A percentile compares a stretch with the other conserved stretches of the same genome.
These are phyloP conservation scores for Phytophthora constricta DNA, from an alignment of 352 stramenopile species.

Conservation along the genomic window DNA sequence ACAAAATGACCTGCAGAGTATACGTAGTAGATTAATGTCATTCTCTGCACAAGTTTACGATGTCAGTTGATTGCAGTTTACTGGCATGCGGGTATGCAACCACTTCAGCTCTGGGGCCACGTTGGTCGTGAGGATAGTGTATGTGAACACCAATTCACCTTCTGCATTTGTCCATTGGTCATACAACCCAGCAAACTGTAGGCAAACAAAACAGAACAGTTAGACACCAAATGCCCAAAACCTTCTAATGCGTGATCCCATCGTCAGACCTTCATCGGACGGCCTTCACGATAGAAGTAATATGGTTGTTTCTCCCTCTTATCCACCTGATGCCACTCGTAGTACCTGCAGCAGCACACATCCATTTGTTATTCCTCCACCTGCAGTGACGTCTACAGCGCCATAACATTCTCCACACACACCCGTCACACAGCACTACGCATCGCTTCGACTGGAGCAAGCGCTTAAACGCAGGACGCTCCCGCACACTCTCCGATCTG, in stretches of 20 bases:
- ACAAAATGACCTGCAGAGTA: conserved; percentile 77
- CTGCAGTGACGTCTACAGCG: too few relatives aligned
- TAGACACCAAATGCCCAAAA: too few relatives aligned
- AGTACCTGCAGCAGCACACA: conserved; percentile 61
- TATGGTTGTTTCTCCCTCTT: conserved; percentile 92
- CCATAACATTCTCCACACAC: neutral
- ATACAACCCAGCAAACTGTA: conserved; percentile 86
- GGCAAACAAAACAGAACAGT: conserved; percentile 2
- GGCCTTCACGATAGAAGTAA: conserved; percentile 73
- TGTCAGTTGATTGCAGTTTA: conserved; percentile 20
- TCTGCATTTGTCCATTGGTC: conserved; percentile 78
- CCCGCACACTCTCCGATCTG: conserved; percentile 74
- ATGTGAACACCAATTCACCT: conserved; percentile 79
- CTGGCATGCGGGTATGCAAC: conserved; percentile 90
- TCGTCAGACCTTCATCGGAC: conserved; percentile 55
- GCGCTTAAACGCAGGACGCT: conserved; percentile 76
- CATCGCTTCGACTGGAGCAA: conserved; percentile 80
- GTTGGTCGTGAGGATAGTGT: conserved; percentile 88
- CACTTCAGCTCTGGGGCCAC: conserved; percentile 70
- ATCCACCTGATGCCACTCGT: conserved; percentile 91
- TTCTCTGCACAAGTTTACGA: neutral
- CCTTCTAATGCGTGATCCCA: neutral
- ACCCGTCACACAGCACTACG: conserved; percentile 87
- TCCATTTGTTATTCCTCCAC: neutral
- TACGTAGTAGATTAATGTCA: neutral